A percentile compares a stretch with the other conserved stretches of the same genome.
phyloP scores from a whole-genome alignment of 192 early-diverging fungal genomes.

The Backusella tarrabulga region DNA sequence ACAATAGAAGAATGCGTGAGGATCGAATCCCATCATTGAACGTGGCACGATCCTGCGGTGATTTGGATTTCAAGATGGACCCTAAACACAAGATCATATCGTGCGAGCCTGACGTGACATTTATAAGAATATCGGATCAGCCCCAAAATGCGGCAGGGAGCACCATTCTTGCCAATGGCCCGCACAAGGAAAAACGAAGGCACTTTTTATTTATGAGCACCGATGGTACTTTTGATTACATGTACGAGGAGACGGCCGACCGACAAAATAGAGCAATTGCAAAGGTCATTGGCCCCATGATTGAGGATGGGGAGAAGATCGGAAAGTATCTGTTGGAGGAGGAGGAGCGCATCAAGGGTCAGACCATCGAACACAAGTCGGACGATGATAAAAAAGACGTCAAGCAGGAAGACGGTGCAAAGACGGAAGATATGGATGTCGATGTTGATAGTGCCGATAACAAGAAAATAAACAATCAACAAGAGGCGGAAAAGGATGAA shows the following conservation, averaged over 20 bases:
- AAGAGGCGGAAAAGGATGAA: not conserved
- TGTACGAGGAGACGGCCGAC: conserved; percentile 46
- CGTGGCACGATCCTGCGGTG: conserved; percentile 55
- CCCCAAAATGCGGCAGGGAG: not conserved
- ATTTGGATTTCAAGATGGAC: conserved; percentile 58
- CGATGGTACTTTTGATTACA: conserved; percentile 60
- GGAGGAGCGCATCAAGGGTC: conserved; percentile 4
- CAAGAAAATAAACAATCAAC: not conserved
- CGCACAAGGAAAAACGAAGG: conserved; percentile 26
- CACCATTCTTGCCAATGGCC: not conserved
- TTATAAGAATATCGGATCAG: conserved; percentile 41
- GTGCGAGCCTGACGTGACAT: conserved; percentile 56
- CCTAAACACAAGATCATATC: conserved; percentile 45
- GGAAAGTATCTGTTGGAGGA: conserved; percentile 26
- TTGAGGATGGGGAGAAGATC: conserved; percentile 51
- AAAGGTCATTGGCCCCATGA: conserved; percentile 46
- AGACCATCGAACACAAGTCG: conserved; percentile 17
- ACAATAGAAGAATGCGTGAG: conserved; percentile 12
- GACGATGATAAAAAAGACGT: not conserved
- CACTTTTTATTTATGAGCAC: conserved; percentile 58
- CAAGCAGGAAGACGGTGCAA: conserved; percentile 20
- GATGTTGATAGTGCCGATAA: not conserved
- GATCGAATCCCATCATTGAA: conserved; percentile 49
- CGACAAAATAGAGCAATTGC: conserved; percentile 49
- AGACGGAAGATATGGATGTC: conserved; percentile 9